Evolutionary conservation across 805 yeast genomes (phyloP), one percentile per base, ranked within the genome.

Genomic region (Suhomyces sp.): DNA sequence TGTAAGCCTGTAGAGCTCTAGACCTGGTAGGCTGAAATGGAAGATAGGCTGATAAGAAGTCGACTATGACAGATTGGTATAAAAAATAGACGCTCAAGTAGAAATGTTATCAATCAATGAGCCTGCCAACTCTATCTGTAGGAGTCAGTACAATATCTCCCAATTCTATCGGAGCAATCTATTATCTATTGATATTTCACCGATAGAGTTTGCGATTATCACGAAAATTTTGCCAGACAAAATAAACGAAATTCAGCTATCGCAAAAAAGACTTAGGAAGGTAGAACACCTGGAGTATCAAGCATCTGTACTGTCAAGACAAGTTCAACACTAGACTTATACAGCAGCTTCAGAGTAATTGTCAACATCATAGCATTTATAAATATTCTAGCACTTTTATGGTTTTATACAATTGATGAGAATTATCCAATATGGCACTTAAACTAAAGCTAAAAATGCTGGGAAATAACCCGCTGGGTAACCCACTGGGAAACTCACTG

Each of bases 401-500:
- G 27, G 27, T 12, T 8, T 25, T 6, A 25, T 25, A 25, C 31
- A 27, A 27, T 27, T 27, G 31, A 27, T 12, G 31, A 27, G 31
- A 27, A 27, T 12, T 4, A 1, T 10, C 3, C 8, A n/a, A 9
- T 13, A 57, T 52, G 60, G 60, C 57, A 20, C 52, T 63, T 35
- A 61, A 57, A 44, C 54, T 59, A 13, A 57, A 57, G 49, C 43
- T 57, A 15, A 55, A 56, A 52, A 60, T 50, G 15, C 52, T 53
- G 19, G 21, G 50, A 40, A 43, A 19, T 25, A 53, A 44, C 29
- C 40, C 43, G 37, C 54, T 27, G 47, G 19, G 19, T n/a, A n/a
- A n/a, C n/a, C n/a, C n/a, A n/a, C n/a, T 27, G 31, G 27, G 27
- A 9, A 25, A 25, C 27, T 25, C 27, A 8, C 31, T 10, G 31